A percentile compares a stretch with the other conserved stretches of the same genome.
phyloP scores from a whole-genome alignment of 257 asterid species.

The Forsythia viridissima region DNA sequence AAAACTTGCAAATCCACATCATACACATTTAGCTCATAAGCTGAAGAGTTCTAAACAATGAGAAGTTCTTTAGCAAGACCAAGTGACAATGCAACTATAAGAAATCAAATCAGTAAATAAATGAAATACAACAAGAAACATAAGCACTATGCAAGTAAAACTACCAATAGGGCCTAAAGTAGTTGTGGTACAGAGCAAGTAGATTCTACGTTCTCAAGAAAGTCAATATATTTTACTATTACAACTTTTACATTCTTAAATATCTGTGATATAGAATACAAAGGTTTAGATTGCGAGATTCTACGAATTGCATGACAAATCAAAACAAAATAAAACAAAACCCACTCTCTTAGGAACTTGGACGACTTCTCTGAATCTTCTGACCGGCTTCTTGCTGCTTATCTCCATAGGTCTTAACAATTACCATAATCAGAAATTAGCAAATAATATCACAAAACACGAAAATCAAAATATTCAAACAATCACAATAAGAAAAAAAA shows the following conservation, averaged over 20 bases:
- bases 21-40: conserved; percentile 6
- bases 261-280: neutral
- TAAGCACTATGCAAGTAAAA: neutral
- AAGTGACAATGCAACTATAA: neutral
- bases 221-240: neutral
- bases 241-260: neutral
- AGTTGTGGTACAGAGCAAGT: neutral
- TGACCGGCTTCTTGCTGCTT: conserved; percentile 85
- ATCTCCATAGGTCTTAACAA: conserved; percentile 86
- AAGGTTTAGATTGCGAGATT: neutral
- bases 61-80: neutral
- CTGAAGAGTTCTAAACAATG: neutral
- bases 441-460: neutral
- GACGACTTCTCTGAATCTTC: conserved; percentile 72
- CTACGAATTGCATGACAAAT: neutral
- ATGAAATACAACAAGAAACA: neutral
- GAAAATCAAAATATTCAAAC: neutral
- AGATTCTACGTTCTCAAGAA: neutral
- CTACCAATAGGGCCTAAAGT: neutral
- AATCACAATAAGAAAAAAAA: conserved; percentile 13
- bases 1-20: neutral
- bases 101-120: neutral
- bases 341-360: conserved; percentile 81
- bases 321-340: neutral
- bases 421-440: conserved; percentile 4